Conservation (phyloP, 106 monocot genomes). For the Allium sativum region DNA sequence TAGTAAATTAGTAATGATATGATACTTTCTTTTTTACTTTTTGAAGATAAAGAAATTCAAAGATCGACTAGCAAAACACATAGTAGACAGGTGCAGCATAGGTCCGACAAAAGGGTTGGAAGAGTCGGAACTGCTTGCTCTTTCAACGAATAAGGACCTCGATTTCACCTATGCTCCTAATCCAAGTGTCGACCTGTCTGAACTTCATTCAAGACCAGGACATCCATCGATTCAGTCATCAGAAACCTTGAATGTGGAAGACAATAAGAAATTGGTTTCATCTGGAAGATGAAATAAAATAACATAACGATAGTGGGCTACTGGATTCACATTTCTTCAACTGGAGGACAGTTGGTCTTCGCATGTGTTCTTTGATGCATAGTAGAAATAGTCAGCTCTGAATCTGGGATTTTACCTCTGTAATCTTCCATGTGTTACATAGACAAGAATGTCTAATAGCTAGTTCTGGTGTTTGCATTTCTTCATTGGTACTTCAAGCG, state of each 20-base stretch:
- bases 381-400: too few relatives aligned
- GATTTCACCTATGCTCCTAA: conserved; percentile 39
- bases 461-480: too few relatives aligned
- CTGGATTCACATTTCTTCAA: too few relatives aligned
- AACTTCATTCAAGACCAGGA: conserved; percentile 5
- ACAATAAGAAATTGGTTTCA: conserved; percentile 18
- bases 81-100: conserved; percentile 63
- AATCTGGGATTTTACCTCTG: too few relatives aligned
- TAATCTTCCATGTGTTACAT: too few relatives aligned
- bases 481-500: too few relatives aligned
- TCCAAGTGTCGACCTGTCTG: conserved; percentile 6
- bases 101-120: conserved; percentile 84
- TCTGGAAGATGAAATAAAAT: conserved; percentile 22
- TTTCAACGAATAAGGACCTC: conserved; percentile 77
- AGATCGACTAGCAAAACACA: conserved; percentile 81
- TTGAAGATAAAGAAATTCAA: conserved; percentile 93
- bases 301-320: too few relatives aligned
- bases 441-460: too few relatives aligned
- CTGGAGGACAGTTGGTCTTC: too few relatives aligned
- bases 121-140: conserved; percentile 66
- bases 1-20: too few relatives aligned
- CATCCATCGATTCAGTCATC: conserved; percentile 3
- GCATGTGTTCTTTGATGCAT: too few relatives aligned
- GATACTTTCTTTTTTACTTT: too few relatives aligned
- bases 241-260: neutral